phyloP scores from a whole-genome alignment of 345 rosid species.

The Geranium rotundifolium region DNA sequence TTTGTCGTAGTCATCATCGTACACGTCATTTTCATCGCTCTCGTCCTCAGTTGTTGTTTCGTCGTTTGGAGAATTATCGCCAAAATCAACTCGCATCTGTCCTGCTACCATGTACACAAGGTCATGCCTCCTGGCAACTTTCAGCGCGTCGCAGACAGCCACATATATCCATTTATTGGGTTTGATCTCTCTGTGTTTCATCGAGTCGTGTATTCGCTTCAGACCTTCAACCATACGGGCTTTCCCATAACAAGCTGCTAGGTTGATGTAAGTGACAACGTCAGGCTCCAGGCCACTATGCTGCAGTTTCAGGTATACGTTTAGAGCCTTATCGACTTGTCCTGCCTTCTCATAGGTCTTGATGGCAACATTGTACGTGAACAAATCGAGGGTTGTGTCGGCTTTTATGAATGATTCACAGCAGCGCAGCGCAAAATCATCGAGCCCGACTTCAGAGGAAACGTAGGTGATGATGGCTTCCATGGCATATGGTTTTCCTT shows the following conservation, averaged over 20 bases:
- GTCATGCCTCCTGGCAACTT: constrained; percentile 46
- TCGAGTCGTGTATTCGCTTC: constrained; percentile 46
- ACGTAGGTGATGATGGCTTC: constrained; percentile 47
- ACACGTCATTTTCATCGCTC: background rate
- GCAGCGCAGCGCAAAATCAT: constrained; percentile 39
- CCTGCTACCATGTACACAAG: constrained; percentile 52
- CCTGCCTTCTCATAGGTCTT: constrained; percentile 53
- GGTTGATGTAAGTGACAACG: constrained; percentile 46
- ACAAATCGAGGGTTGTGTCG: constrained; percentile 29
- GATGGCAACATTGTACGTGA: constrained; percentile 60
- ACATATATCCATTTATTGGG: constrained; percentile 46
- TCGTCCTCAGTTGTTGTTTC: background rate
- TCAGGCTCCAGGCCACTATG: constrained; percentile 74
- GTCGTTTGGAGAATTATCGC: background rate
- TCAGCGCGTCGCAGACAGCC: constrained; percentile 57
- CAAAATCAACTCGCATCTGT: constrained; percentile 53
- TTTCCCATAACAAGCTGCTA: constrained; percentile 62
- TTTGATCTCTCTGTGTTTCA: constrained; percentile 46
- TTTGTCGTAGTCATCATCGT: constrained; percentile 10
- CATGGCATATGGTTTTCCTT: constrained; percentile 55
- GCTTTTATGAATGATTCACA: constrained; percentile 37
- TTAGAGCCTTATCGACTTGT: constrained; percentile 52
- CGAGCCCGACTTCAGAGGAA: constrained; percentile 62
- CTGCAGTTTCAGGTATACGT: constrained; percentile 63
- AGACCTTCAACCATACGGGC: constrained; percentile 85